Percentiles rank a stretch among this genome's conserved stretches.
These are phyloP conservation scores for Neurospora intermedia DNA, from an alignment of 495 filamentous ascomycete species.

Conservation along the genomic window DNA sequence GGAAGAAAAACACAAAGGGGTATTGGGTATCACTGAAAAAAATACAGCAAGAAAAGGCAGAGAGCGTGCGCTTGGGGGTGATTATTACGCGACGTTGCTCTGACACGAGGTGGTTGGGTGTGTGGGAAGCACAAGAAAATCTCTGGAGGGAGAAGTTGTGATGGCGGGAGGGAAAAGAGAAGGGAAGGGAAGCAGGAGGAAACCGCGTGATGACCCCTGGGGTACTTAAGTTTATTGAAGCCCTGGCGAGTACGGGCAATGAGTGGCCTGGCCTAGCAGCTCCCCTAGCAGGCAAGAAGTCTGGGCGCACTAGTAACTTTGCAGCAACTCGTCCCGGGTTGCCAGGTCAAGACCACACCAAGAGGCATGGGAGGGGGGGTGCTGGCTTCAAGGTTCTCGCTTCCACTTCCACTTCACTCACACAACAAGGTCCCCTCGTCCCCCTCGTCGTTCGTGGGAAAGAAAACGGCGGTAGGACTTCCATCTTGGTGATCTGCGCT, in stretches of 20 bases:
- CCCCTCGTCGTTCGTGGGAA: conserved; percentile 1
- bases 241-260: not conserved
- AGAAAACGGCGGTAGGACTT: conserved; percentile 9
- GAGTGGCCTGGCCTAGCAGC: not conserved
- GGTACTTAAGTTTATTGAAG: conserved; percentile 13
- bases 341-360: not conserved
- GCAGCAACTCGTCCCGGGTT: not conserved
- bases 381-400: not conserved
- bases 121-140: conserved; percentile 17
- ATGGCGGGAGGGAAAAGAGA: conserved; percentile 11
- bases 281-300: not conserved
- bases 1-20: conserved; percentile 30
- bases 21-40: conserved; percentile 41
- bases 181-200: conserved; percentile 1
- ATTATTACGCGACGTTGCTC: conserved; percentile 19
- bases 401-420: not conserved
- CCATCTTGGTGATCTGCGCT: conserved; percentile 6
- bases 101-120: conserved; percentile 12
- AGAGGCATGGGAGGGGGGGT: not conserved
- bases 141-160: conserved; percentile 25
- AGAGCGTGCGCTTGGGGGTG: conserved; percentile 14
- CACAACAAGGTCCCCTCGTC: not conserved
- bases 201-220: conserved; percentile 12
- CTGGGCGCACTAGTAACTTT: conserved; percentile 1
- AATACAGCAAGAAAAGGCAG: conserved; percentile 28